phyloP scores from a whole-genome alignment of 2,329 filamentous ascomycete genomes.

The Verticillium klebahnii region DNA sequence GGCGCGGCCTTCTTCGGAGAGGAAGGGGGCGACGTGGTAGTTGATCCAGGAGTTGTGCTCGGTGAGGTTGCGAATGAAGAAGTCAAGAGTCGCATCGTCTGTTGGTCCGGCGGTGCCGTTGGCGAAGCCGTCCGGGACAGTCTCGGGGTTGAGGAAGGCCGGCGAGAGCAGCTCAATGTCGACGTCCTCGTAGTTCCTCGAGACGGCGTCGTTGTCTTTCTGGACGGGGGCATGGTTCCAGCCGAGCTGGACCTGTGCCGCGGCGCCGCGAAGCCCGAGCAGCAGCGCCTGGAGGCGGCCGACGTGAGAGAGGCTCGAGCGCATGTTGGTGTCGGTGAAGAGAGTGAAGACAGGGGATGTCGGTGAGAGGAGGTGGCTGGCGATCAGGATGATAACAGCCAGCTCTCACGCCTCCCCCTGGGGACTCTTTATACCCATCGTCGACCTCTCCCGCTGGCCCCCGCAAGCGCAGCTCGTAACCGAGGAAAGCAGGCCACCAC shows the following conservation, averaged over 20 bases:
- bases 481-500: neutral
- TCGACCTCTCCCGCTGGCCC: neutral
- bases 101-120: slow-evolving; percentile 24
- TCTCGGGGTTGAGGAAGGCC: slow-evolving; percentile 19
- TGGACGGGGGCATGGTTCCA: slow-evolving; percentile 20
- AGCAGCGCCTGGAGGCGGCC: neutral
- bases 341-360: neutral
- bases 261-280: slow-evolving; percentile 3
- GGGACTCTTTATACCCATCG: neutral
- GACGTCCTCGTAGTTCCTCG: slow-evolving; percentile 22
- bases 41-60: slow-evolving; percentile 20
- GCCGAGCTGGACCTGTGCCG: slow-evolving; percentile 12
- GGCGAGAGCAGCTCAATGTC: slow-evolving; percentile 21
- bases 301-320: neutral
- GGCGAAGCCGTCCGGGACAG: slow-evolving; percentile 16
- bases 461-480: neutral
- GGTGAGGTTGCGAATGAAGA: slow-evolving; percentile 20
- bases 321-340: neutral
- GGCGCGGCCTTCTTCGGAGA: slow-evolving; percentile 19
- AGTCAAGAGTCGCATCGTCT: slow-evolving; percentile 20
- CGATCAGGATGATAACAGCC: neutral
- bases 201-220: slow-evolving; percentile 20
- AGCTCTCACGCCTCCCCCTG: neutral
- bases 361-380: neutral
- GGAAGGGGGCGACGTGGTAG: slow-evolving; percentile 20